These are phyloP conservation scores for Kockiozyma suomiensis DNA, from an alignment of 805 yeast genomes.

Conservation along the genomic window DNA sequence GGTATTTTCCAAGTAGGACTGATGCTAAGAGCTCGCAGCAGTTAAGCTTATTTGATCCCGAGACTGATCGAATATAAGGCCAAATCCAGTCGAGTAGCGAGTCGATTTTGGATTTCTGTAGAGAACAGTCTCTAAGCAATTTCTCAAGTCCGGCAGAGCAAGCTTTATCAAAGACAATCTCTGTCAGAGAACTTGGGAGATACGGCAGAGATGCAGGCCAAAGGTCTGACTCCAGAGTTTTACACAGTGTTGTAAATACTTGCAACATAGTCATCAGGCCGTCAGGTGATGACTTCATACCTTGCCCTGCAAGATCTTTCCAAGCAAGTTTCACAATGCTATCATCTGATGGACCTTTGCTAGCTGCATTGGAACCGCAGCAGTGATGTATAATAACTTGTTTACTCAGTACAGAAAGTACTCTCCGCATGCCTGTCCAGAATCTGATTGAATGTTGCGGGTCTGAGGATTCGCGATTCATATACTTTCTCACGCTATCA, in stretches of 20 bases:
- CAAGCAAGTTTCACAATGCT: slow-evolving; percentile 40
- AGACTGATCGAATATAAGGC: slow-evolving; percentile 21
- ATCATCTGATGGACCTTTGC: slow-evolving; percentile 12
- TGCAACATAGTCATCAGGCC: slow-evolving; percentile 58
- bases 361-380: slow-evolving; percentile 13
- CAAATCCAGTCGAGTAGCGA: slow-evolving; percentile 23
- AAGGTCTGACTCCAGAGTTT: slow-evolving; percentile 49
- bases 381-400: slow-evolving; percentile 19
- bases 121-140: background rate
- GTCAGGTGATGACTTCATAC: slow-evolving; percentile 41
- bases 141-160: slow-evolving; percentile 38
- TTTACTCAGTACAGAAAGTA: slow-evolving; percentile 13
- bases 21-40: slow-evolving; percentile 13
- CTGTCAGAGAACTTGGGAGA: slow-evolving; percentile 59
- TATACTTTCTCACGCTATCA: slow-evolving; percentile 14
- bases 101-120: slow-evolving; percentile 28
- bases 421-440: slow-evolving; percentile 25
- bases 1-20: slow-evolving; percentile 12
- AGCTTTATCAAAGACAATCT: slow-evolving; percentile 52
- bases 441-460: slow-evolving; percentile 9
- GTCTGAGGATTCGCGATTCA: background rate
- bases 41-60: slow-evolving; percentile 24
- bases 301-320: slow-evolving; percentile 42
- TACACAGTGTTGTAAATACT: slow-evolving; percentile 52
- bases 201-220: slow-evolving; percentile 62